Conservation (phyloP, 805 yeast species). For the Ogataea salicorniae region DNA sequence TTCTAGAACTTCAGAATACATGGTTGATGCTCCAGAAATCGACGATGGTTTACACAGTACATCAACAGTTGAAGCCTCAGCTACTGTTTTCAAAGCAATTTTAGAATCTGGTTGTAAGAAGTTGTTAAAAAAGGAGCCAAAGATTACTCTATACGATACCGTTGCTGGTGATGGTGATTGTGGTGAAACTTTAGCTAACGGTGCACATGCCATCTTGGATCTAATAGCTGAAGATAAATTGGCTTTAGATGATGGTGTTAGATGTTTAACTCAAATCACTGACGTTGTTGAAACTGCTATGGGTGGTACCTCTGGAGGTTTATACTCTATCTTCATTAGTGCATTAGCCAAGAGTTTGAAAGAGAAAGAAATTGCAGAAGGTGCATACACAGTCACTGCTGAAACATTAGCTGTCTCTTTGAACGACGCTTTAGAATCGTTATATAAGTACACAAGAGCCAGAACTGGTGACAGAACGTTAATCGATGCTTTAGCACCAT, state of each 20-base stretch:
- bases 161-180: constrained; percentile 97
- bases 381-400: constrained; percentile 27
- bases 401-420: constrained; percentile 44
- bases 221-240: constrained; percentile 40
- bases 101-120: constrained; percentile 46
- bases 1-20: constrained; percentile 14
- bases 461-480: constrained; percentile 84
- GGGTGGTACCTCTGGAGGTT: constrained; percentile 98
- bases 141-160: constrained; percentile 79
- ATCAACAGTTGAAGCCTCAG: constrained; percentile 26
- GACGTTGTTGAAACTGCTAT: constrained; percentile 79
- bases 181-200: constrained; percentile 83
- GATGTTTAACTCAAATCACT: constrained; percentile 65
- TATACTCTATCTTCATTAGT: constrained; percentile 79
- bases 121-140: constrained; percentile 66
- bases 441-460: constrained; percentile 84
- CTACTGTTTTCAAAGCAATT: constrained; percentile 28
- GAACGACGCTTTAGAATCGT: constrained; percentile 57
- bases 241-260: constrained; percentile 44
- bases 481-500: constrained; percentile 86
- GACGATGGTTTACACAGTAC: constrained; percentile 28
- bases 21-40: constrained; percentile 27
- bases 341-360: constrained; percentile 57
- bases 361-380: constrained; percentile 34
- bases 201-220: constrained; percentile 66